Percentiles rank a stretch among this genome's conserved stretches.
These are phyloP conservation scores for Pseudogymnoascus sp. DNA, from an alignment of 2,329 filamentous ascomycete species.

Conservation along the genomic window DNA sequence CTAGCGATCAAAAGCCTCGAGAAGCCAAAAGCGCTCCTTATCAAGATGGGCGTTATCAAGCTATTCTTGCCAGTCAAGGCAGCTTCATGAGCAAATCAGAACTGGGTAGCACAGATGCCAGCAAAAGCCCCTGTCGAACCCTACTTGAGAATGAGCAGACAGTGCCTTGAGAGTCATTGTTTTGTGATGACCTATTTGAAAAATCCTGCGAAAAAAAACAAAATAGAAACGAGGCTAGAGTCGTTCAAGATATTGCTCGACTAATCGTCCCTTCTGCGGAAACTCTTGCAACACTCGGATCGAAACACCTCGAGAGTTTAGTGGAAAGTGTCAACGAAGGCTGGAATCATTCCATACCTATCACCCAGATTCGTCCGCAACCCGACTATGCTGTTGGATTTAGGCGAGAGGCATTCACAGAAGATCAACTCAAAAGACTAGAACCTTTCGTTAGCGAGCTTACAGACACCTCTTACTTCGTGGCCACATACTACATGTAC, in stretches of 20 bases:
- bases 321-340: conserved; percentile 36
- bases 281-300: conserved; percentile 21
- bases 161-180: conserved; percentile 31
- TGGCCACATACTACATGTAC: conserved; percentile 39
- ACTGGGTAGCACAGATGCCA: conserved; percentile 27
- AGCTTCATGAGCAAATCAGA: conserved; percentile 33
- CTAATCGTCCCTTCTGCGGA: conserved; percentile 36
- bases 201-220: conserved; percentile 28
- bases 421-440: conserved; percentile 36
- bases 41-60: conserved; percentile 30
- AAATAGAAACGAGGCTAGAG: conserved; percentile 31
- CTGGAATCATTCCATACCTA: conserved; percentile 35
- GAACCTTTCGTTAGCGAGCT: conserved; percentile 32
- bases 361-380: conserved; percentile 33
- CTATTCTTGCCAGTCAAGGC: conserved; percentile 33
- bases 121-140: conserved; percentile 25
- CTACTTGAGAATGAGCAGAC: conserved; percentile 29
- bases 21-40: conserved; percentile 35
- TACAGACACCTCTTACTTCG: conserved; percentile 35
- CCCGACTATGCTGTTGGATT: conserved; percentile 40
- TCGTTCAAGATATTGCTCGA: conserved; percentile 34
- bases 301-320: conserved; percentile 28
- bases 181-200: conserved; percentile 33
- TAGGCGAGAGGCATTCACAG: conserved; percentile 34
- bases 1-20: conserved; percentile 34